Percentiles rank a stretch among this genome's conserved stretches.
These are phyloP conservation scores for Chiua virens DNA, from an alignment of 768 basidiomycete genomes.

Conservation along the genomic window DNA sequence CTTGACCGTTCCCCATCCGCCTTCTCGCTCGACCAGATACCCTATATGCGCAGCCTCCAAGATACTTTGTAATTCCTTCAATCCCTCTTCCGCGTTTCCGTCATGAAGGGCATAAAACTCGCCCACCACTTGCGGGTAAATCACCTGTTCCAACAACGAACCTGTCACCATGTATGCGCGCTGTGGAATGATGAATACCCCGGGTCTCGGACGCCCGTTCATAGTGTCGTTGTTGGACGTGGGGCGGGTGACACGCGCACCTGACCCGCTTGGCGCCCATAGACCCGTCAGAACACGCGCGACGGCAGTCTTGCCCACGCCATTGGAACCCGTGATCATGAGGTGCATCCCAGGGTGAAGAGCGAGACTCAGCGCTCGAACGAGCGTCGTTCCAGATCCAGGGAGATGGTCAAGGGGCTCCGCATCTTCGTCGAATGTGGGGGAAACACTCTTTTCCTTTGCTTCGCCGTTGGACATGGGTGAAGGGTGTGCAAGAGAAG, in stretches of 20 bases:
- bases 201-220: constrained; percentile 37
- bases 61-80: constrained; percentile 72
- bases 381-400: constrained; percentile 45
- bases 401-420: constrained; percentile 17
- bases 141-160: constrained; percentile 87
- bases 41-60: constrained; percentile 79
- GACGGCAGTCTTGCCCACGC: constrained; percentile 88
- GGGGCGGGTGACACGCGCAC: constrained; percentile 34
- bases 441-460: constrained; percentile 1
- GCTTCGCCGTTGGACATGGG: background rate
- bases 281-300: constrained; percentile 87
- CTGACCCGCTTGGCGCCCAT: constrained; percentile 65
- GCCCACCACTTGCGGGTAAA: constrained; percentile 74
- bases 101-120: constrained; percentile 66
- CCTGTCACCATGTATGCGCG: constrained; percentile 91
- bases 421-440: constrained; percentile 12
- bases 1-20: constrained; percentile 85
- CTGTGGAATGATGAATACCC: constrained; percentile 88
- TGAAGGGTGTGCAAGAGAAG: constrained; percentile 22
- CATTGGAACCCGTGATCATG: constrained; percentile 92
- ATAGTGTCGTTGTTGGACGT: constrained; percentile 22
- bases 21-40: constrained; percentile 85
- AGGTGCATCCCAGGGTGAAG: constrained; percentile 78
- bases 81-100: constrained; percentile 47
- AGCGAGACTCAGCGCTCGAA: constrained; percentile 64